Evolutionary conservation across 306 rosid genomes (phyloP).

Genomic region (Fragaria vesca): DNA sequence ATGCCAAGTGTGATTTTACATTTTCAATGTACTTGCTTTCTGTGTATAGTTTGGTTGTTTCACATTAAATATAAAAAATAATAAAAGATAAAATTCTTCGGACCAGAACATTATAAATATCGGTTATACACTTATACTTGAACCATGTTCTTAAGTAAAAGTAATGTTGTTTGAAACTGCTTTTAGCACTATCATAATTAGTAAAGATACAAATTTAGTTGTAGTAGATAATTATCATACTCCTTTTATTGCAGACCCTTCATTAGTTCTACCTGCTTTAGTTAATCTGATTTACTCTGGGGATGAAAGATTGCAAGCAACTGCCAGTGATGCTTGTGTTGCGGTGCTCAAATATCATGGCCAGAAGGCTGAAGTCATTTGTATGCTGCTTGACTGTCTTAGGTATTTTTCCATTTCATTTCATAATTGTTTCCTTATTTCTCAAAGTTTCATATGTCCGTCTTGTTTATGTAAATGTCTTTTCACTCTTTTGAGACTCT

Average conservation of each 20-base stretch:
- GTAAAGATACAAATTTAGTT: slow-evolving; percentile 2
- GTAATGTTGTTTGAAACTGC: background rate
- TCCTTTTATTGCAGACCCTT: slow-evolving; percentile 67
- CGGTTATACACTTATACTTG: background rate
- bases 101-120: background rate
- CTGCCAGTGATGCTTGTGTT: slow-evolving; percentile 55
- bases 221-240: slow-evolving; percentile 20
- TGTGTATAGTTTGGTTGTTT: background rate
- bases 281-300: slow-evolving; percentile 56
- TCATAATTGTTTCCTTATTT: background rate
- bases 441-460: background rate
- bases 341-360: slow-evolving; percentile 64
- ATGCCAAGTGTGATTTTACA: background rate
- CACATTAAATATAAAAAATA: background rate
- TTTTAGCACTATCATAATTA: slow-evolving; percentile 1
- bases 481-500: background rate
- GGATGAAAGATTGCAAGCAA: slow-evolving; percentile 52
- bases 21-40: background rate
- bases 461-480: slow-evolving; percentile 15
- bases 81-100: background rate
- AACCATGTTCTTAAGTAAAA: slow-evolving; percentile 1
- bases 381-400: slow-evolving; percentile 75
- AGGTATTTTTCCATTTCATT: slow-evolving; percentile 46
- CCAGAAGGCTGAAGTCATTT: slow-evolving; percentile 58
- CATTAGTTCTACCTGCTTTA: slow-evolving; percentile 58